phyloP scores from a whole-genome alignment of 495 filamentous ascomycete species.

The Hypomontagnella submonticulosa region DNA sequence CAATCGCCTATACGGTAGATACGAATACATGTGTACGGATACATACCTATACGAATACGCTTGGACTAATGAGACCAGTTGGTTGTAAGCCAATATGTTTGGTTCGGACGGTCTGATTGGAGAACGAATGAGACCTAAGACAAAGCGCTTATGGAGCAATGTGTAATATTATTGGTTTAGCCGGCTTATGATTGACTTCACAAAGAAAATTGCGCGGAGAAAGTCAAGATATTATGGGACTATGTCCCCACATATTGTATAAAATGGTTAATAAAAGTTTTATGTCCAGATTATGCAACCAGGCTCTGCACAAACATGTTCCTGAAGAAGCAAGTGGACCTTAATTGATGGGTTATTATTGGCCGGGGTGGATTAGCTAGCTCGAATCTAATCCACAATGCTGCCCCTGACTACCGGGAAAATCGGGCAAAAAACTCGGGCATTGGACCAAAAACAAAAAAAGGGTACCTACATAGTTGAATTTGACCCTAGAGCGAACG shows the following conservation, averaged over 20 bases:
- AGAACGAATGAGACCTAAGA: not conserved
- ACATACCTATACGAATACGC: not conserved
- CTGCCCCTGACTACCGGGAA: constrained; percentile 42
- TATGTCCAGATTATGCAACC: no score
- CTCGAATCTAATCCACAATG: not conserved
- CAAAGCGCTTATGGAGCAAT: no score
- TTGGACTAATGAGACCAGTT: constrained; percentile 1
- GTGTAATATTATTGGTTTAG: no score
- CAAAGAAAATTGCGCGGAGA: no score
- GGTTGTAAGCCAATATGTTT: not conserved
- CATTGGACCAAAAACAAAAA: constrained; percentile 35
- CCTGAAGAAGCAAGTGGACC: constrained; percentile 8
- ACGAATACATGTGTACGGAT: not conserved
- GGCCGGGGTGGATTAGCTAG: not conserved
- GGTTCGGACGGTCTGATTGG: constrained; percentile 1
- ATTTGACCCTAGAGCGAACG: constrained; percentile 7
- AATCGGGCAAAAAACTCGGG: constrained; percentile 27
- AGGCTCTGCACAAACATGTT: no score
- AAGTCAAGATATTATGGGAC: no score
- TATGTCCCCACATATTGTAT: no score
- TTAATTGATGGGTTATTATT: constrained; percentile 12
- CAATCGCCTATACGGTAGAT: constrained; percentile 16
- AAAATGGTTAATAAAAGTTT: no score
- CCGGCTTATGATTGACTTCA: no score
- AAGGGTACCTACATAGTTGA: constrained; percentile 19